phyloP scores from a whole-genome alignment of 345 rosid genomes.

The Corymbia maculata region DNA sequence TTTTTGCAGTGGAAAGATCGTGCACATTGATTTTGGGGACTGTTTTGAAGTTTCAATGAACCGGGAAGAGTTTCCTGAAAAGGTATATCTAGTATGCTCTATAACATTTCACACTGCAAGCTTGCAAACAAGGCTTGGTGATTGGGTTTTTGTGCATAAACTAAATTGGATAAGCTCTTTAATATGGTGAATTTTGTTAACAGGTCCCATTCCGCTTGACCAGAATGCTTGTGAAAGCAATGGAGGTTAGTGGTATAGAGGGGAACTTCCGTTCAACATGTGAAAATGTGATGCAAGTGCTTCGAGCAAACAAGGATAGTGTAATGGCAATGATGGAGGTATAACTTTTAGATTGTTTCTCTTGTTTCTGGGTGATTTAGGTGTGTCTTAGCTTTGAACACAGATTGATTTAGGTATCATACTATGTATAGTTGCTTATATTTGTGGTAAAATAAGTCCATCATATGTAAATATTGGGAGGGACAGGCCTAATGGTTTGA shows the following conservation, averaged over 20 bases:
- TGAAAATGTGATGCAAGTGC: constrained; percentile 95
- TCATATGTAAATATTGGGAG: background rate
- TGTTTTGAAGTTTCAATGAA: constrained; percentile 99
- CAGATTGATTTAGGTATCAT: background rate
- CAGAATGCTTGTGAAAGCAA: constrained; percentile 98
- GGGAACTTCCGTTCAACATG: constrained; percentile 92
- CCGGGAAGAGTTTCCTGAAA: constrained; percentile 94
- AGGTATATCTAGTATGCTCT: constrained; percentile 25
- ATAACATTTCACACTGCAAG: background rate
- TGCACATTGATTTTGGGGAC: constrained; percentile 99
- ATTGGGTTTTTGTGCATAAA: background rate
- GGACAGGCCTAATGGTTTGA: background rate
- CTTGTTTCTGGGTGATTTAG: background rate
- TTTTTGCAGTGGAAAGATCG: constrained; percentile 78
- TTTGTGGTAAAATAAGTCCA: background rate
- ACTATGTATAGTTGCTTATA: background rate
- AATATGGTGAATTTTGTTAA: background rate
- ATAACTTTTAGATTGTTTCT: background rate
- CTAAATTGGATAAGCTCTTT: background rate
- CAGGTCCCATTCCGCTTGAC: constrained; percentile 98
- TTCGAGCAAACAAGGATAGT: constrained; percentile 78
- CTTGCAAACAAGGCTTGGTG: background rate
- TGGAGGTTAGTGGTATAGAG: constrained; percentile 98
- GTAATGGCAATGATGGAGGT: constrained; percentile 99
- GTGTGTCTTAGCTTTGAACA: background rate